phyloP scores from a whole-genome alignment of 1,284 basidiomycete genomes.

The Phellinidium pouzarii region DNA sequence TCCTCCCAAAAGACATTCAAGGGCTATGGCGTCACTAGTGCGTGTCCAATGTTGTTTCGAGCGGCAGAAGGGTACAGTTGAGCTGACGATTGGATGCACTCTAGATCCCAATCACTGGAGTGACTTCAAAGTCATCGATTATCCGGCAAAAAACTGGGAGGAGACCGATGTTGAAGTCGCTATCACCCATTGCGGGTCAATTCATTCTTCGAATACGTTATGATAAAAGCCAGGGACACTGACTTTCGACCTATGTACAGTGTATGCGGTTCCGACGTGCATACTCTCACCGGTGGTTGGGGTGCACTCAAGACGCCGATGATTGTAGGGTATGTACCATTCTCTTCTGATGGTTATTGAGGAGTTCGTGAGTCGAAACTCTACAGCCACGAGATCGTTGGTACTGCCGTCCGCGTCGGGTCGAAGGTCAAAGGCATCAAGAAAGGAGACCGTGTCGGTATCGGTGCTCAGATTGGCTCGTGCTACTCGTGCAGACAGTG shows the following conservation, averaged over 20 bases:
- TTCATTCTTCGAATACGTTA: slow-evolving; percentile 11
- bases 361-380: neutral
- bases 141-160: slow-evolving; percentile 29
- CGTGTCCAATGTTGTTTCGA: neutral
- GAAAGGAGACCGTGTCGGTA: slow-evolving; percentile 59
- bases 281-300: slow-evolving; percentile 34
- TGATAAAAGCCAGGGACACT: neutral
- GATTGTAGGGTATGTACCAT: slow-evolving; percentile 28
- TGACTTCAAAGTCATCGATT: slow-evolving; percentile 37
- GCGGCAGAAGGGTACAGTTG: neutral
- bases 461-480: slow-evolving; percentile 52
- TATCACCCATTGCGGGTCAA: slow-evolving; percentile 33
- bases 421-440: slow-evolving; percentile 49
- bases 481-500: slow-evolving; percentile 51
- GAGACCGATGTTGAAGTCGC: slow-evolving; percentile 35
- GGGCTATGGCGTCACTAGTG: slow-evolving; percentile 18
- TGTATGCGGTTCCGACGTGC: slow-evolving; percentile 28
- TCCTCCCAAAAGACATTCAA: slow-evolving; percentile 16
- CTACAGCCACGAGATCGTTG: slow-evolving; percentile 52
- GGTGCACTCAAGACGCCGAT: slow-evolving; percentile 14
- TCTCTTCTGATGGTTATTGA: neutral
- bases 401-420: slow-evolving; percentile 46
- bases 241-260: neutral
- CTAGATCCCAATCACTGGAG: slow-evolving; percentile 30
- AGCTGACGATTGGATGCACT: neutral